phyloP scores from a whole-genome alignment of 1,284 basidiomycete genomes.

The Apiotrichum mycotoxinovorans region DNA sequence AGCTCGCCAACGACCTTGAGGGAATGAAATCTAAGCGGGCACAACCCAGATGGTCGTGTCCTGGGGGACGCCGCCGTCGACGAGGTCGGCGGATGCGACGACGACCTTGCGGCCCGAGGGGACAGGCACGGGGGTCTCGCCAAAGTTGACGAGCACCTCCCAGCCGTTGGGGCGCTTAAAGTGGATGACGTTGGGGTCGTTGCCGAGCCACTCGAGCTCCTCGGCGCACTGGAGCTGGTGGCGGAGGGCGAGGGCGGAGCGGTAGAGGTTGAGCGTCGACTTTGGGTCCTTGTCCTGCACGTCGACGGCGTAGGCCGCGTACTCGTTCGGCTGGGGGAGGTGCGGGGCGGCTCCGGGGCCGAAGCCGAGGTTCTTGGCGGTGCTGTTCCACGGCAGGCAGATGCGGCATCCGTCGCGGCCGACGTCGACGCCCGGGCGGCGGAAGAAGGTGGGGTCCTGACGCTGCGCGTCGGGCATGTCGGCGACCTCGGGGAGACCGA shows the following conservation, averaged over 20 bases:
- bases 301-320: slow-evolving; percentile 31
- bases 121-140: slow-evolving; percentile 21
- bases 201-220: slow-evolving; percentile 35
- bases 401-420: slow-evolving; percentile 45
- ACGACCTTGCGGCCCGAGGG: slow-evolving; percentile 32
- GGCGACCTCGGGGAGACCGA: slow-evolving; percentile 40
- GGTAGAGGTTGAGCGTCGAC: slow-evolving; percentile 39
- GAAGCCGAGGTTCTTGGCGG: slow-evolving; percentile 31
- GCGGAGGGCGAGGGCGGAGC: slow-evolving; percentile 27
- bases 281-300: slow-evolving; percentile 26
- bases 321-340: slow-evolving; percentile 34
- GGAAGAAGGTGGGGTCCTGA: slow-evolving; percentile 44
- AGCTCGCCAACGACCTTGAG: neutral
- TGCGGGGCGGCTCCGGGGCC: slow-evolving; percentile 27
- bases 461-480: slow-evolving; percentile 31
- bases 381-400: slow-evolving; percentile 25
- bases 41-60: slow-evolving; percentile 20
- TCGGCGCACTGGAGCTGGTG: slow-evolving; percentile 32
- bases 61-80: slow-evolving; percentile 11
- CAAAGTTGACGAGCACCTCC: slow-evolving; percentile 38
- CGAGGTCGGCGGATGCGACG: slow-evolving; percentile 16
- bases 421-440: slow-evolving; percentile 30
- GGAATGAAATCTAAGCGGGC: neutral
- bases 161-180: slow-evolving; percentile 41
- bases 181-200: slow-evolving; percentile 25